Percentiles rank a stretch among this genome's conserved stretches.
These are phyloP conservation scores for Fusarium robinianum DNA, from an alignment of 2,329 filamentous ascomycete genomes.

Conservation along the genomic window DNA sequence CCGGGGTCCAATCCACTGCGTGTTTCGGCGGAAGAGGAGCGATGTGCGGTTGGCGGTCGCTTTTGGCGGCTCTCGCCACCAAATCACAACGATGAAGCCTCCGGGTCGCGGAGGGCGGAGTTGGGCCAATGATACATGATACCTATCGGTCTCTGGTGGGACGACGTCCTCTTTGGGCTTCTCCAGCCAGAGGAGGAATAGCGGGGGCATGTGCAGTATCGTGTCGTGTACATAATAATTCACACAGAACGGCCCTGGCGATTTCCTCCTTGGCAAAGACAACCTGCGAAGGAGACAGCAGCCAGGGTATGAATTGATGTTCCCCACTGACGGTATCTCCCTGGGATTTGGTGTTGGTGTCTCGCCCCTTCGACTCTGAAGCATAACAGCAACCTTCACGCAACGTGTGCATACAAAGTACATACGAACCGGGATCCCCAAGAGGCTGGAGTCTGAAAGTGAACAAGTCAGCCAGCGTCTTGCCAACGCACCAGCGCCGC, in stretches of 20 bases:
- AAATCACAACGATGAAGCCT: slow-evolving; percentile 12
- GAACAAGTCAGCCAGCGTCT: slow-evolving; percentile 26
- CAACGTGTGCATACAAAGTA: too few relatives aligned
- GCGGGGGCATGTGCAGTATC: too few relatives aligned
- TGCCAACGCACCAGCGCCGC: slow-evolving; percentile 25
- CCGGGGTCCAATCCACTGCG: too few relatives aligned
- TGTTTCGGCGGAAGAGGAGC: slow-evolving; percentile 6
- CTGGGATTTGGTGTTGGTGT: too few relatives aligned
- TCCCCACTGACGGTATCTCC: slow-evolving; percentile 15
- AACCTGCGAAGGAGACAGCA: too few relatives aligned
- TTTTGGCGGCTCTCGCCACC: slow-evolving; percentile 30
- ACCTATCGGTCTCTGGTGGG: not conserved
- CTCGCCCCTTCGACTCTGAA: too few relatives aligned
- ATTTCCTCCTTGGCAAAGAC: too few relatives aligned
- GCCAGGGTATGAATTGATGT: slow-evolving; percentile 4
- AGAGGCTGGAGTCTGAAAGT: slow-evolving; percentile 12
- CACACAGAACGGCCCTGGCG: slow-evolving; percentile 24
- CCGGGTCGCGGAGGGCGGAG: slow-evolving; percentile 10
- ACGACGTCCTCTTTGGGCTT: slow-evolving; percentile 11
- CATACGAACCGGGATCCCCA: slow-evolving; percentile 12
- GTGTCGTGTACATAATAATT: too few relatives aligned
- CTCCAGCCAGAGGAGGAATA: slow-evolving; percentile 1
- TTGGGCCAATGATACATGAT: slow-evolving; percentile 2
- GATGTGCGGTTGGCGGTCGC: slow-evolving; percentile 29
- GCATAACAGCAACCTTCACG: too few relatives aligned